Evolutionary conservation across 495 filamentous ascomycete species (phyloP).

Genomic region (Thozetella sp.): DNA sequence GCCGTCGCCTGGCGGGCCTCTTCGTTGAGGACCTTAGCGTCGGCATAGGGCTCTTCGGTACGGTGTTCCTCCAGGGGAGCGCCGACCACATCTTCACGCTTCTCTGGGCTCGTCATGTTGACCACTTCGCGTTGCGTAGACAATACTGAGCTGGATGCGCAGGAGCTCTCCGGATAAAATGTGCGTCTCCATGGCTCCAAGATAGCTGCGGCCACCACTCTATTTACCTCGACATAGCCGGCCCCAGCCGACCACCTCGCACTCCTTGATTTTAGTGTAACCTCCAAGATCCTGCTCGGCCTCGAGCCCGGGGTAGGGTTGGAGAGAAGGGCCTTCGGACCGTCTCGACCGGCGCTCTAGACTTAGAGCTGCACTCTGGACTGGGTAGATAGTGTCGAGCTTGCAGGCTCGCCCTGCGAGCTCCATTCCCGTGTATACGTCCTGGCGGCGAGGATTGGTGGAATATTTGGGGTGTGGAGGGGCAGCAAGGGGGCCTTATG

Average conservation of each 20-base stretch:
- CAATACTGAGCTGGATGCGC: neutral
- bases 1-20: neutral
- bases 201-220: no score
- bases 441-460: neutral
- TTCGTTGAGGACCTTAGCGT: neutral
- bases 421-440: no score
- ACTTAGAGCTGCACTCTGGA: neutral
- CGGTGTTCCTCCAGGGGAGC: neutral
- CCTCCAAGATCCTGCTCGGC: neutral
- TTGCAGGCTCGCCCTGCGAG: no score
- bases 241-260: neutral
- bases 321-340: neutral
- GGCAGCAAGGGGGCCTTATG: neutral
- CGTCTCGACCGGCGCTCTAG: conserved; percentile 1
- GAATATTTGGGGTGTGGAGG: neutral
- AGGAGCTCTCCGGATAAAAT: no score
- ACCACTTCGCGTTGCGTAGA: neutral
- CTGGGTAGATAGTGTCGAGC: no score
- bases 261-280: no score
- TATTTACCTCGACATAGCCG: neutral
- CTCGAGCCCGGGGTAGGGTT: neutral
- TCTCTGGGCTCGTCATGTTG: neutral
- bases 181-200: neutral
- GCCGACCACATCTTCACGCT: neutral
- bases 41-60: neutral